Conservation (phyloP, 345 rosid genomes). For the Arabis alpina region DNA sequence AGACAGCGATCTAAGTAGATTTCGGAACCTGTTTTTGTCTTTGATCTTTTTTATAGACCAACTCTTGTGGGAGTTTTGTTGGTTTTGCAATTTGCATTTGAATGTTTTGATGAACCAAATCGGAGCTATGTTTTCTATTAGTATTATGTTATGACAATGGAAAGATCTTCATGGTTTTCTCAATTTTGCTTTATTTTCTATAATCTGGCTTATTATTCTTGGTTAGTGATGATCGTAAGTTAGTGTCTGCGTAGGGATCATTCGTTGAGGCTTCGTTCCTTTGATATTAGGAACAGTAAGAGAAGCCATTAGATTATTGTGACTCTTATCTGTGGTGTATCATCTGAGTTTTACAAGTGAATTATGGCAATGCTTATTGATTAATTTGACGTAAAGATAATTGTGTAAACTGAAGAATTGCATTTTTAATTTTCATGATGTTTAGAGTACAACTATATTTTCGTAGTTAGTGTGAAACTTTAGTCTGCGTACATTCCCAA, state of each 20-base stretch:
- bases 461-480: too few species aligned
- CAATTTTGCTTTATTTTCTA: neutral
- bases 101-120: conserved; percentile 31
- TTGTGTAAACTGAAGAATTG: too few species aligned
- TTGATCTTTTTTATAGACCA: conserved; percentile 9
- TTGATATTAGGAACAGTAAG: neutral
- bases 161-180: conserved; percentile 1
- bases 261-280: neutral
- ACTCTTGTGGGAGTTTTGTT: conserved; percentile 35
- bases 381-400: too few species aligned
- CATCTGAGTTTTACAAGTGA: neutral
- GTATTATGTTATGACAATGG: conserved; percentile 10
- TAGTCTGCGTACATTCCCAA: too few species aligned
- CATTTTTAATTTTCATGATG: neutral
- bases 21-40: neutral
- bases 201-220: neutral
- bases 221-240: neutral
- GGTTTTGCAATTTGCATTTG: conserved; percentile 20
- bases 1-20: conserved; percentile 96
- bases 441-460: too few species aligned
- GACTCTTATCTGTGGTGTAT: neutral
- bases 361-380: too few species aligned
- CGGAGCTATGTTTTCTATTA: conserved; percentile 21
- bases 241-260: conserved; percentile 1
- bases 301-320: neutral